These are phyloP conservation scores for Yarrowia yakushimensis DNA, from an alignment of 805 yeast genomes.

Conservation along the genomic window DNA sequence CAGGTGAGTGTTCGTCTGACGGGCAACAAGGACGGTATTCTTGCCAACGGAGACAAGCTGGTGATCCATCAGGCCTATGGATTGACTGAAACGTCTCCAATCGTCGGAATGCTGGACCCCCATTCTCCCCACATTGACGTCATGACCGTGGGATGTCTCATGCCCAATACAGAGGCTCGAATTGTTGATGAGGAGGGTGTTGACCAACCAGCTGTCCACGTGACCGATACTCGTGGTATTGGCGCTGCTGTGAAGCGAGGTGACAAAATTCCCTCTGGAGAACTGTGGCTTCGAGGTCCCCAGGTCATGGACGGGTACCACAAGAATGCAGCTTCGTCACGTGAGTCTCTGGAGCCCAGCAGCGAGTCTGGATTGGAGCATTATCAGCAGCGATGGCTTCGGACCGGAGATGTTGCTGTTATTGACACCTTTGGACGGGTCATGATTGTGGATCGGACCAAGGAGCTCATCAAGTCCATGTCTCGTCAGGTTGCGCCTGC, in stretches of 20 bases:
- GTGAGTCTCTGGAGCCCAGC: slow-evolving; percentile 3
- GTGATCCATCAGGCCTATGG: slow-evolving; percentile 22
- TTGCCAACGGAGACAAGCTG: not conserved
- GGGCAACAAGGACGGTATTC: slow-evolving; percentile 8
- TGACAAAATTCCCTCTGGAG: slow-evolving; percentile 41
- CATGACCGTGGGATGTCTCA: slow-evolving; percentile 16
- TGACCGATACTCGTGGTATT: slow-evolving; percentile 4
- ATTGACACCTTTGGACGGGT: slow-evolving; percentile 46
- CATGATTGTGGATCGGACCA: slow-evolving; percentile 43
- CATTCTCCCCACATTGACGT: slow-evolving; percentile 10
- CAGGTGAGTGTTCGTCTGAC: slow-evolving; percentile 1
- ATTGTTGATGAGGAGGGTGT: slow-evolving; percentile 16
- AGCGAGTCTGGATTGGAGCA: slow-evolving; percentile 33
- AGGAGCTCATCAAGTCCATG: slow-evolving; percentile 40
- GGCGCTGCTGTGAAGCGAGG: slow-evolving; percentile 22
- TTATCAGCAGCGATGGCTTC: slow-evolving; percentile 49
- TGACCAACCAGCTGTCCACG: slow-evolving; percentile 13
- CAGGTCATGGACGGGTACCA: slow-evolving; percentile 52
- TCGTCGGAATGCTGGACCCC: slow-evolving; percentile 18
- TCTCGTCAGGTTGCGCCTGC: slow-evolving; percentile 89
- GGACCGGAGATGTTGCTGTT: slow-evolving; percentile 56
- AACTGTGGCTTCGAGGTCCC: slow-evolving; percentile 51
- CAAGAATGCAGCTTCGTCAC: slow-evolving; percentile 45
- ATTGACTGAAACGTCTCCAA: slow-evolving; percentile 3
- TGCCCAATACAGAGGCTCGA: slow-evolving; percentile 14